Evolutionary conservation across 768 basidiomycete species (phyloP), one percentile per base, ranked within the genome.

Genomic region (Termitomyces sp.): DNA sequence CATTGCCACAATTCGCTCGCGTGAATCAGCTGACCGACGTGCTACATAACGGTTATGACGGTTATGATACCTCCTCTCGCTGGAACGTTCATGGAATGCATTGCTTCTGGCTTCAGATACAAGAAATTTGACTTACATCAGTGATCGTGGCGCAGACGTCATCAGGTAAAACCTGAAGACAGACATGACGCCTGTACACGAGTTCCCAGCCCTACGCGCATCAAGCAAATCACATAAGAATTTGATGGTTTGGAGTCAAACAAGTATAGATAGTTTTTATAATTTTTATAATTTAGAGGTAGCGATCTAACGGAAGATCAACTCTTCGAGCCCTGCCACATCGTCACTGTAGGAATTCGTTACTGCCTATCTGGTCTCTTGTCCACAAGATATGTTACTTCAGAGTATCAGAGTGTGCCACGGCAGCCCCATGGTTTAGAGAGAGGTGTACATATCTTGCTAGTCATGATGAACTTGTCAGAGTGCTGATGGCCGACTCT

Each of bases 1-100:
- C 50, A 37, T 26, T 37, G 50, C 36, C 50, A 51, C 50, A 51
- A 51, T 37, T 51, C 50, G 50, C 36, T 39, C 18, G 50, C 36
- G 18, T 10, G 1, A n/a, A 27, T n/a, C 18, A 4, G 24, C 10
- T 37, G 34, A n/a, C 9, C 20, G 16, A 18, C 3, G 3, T 36
- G 18, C 18, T 27, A 26, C 18, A 37, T 18, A 18, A 2, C 20
- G 20, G 1, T 8, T 6, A 16, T n/a, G 46, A n/a, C 7, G n/a
- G n/a, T 30, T 7, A 3, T 30, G 30, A 7, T 47, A 32, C 13
- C 13, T 50, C 30, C 5, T 9, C 36, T 26, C 16, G 3, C 16
- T 7, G 12, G 33, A 49, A 9, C 27, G 30, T 14, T 5, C 5
- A 14, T 32, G n/a, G 14, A 33, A 14, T 33, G 12, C 27, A 20